These are phyloP conservation scores for Hura crepitans DNA, from an alignment of 441 rosid genomes.

Conservation along the genomic window DNA sequence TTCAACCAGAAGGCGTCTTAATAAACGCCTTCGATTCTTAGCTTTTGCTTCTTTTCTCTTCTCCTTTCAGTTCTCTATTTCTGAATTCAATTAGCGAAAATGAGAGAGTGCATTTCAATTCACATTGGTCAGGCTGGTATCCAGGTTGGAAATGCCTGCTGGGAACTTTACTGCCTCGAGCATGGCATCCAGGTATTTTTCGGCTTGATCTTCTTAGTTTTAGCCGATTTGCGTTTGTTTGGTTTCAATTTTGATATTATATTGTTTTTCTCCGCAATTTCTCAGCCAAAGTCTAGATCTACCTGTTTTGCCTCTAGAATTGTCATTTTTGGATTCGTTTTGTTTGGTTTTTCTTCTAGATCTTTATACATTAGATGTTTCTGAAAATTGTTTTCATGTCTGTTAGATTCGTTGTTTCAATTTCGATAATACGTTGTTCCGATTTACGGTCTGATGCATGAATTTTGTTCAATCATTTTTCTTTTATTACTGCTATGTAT, in stretches of 20 bases:
- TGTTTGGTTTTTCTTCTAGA: neutral
- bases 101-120: conserved; percentile 53
- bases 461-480: neutral
- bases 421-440: neutral
- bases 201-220: neutral
- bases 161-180: conserved; percentile 80
- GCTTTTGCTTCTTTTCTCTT: neutral
- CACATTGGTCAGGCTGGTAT: conserved; percentile 56
- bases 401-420: neutral
- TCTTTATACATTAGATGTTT: neutral
- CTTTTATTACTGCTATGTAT: neutral
- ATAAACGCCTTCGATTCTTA: conserved; percentile 59
- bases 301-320: neutral
- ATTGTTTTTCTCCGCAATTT: too few species aligned
- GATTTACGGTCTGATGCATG: neutral
- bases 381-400: neutral
- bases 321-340: neutral
- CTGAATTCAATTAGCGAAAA: conserved; percentile 33
- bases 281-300: neutral
- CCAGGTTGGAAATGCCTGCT: conserved; percentile 53
- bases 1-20: conserved; percentile 57
- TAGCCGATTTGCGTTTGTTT: too few species aligned
- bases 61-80: neutral
- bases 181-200: conserved; percentile 81
- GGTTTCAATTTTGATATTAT: neutral